Evolutionary conservation across 208 protist genomes (phyloP).

Genomic region (Crithidia fasciculata): DNA sequence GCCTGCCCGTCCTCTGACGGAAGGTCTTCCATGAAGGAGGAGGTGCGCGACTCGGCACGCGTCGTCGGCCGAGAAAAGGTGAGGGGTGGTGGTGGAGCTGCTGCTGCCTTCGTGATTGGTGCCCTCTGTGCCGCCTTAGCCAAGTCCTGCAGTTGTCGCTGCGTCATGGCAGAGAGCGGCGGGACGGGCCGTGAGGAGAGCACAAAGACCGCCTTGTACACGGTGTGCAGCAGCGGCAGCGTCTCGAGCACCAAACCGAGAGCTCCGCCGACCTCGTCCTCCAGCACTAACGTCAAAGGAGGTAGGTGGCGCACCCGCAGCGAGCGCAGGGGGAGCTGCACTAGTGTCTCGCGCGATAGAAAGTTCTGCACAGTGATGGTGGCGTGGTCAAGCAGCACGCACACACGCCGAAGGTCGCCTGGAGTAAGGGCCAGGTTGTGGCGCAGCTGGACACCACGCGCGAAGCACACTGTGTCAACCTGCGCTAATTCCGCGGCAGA

Average conservation of each 20-base stretch:
- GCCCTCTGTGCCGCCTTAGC: not conserved
- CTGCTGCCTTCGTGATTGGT: not conserved
- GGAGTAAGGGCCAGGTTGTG: constrained; percentile 13
- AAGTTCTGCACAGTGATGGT: constrained; percentile 28
- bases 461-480: constrained; percentile 24
- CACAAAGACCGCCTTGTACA: constrained; percentile 42
- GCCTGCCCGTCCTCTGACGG: not conserved
- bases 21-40: not conserved
- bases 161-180: constrained; percentile 18
- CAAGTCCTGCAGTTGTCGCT: constrained; percentile 13
- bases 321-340: constrained; percentile 24
- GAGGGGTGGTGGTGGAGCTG: not conserved
- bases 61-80: not conserved
- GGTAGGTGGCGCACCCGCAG: constrained; percentile 27
- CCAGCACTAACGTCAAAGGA: constrained; percentile 22
- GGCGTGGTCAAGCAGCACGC: constrained; percentile 30
- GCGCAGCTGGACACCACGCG: constrained; percentile 23
- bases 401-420: constrained; percentile 19
- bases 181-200: constrained; percentile 19
- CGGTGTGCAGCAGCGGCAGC: constrained; percentile 19
- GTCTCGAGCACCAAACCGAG: constrained; percentile 23
- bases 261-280: constrained; percentile 20
- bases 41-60: not conserved
- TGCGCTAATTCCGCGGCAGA: constrained; percentile 28
- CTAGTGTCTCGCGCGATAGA: constrained; percentile 21